phyloP scores from a whole-genome alignment of 768 basidiomycete genomes.

The Mycena floridula region DNA sequence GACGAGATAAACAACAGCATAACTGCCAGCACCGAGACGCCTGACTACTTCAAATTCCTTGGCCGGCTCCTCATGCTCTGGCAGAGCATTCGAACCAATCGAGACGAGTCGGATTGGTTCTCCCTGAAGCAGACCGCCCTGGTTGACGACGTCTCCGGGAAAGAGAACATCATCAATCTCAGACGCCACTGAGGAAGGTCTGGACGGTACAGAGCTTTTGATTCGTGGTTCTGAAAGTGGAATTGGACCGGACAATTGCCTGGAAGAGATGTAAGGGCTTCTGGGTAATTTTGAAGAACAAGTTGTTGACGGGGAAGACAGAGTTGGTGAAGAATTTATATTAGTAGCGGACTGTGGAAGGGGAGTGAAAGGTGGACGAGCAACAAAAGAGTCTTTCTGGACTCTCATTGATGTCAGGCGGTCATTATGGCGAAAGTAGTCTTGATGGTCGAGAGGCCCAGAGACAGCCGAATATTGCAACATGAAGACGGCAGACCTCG shows the following conservation, averaged over 20 bases:
- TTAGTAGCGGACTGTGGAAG: constrained; percentile 20
- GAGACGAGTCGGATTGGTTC: constrained; percentile 59
- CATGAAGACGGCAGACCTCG: constrained; percentile 33
- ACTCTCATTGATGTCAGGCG: constrained; percentile 20
- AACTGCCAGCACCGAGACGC: constrained; percentile 82
- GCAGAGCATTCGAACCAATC: constrained; percentile 27
- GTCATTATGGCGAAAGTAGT: constrained; percentile 39
- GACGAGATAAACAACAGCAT: constrained; percentile 93
- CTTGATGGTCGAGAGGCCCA: constrained; percentile 24
- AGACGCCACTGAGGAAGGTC: constrained; percentile 28
- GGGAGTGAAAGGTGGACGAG: constrained; percentile 7
- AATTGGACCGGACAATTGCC: constrained; percentile 23
- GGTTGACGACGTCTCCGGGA: constrained; percentile 69
- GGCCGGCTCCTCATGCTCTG: constrained; percentile 42
- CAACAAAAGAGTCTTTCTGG: constrained; percentile 24
- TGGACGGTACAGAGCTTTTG: constrained; percentile 16
- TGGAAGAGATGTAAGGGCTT: constrained; percentile 32
- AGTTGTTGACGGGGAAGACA: constrained; percentile 20
- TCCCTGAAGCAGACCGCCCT: constrained; percentile 60
- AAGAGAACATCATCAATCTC: constrained; percentile 56
- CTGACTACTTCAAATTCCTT: constrained; percentile 79
- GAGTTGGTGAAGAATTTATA: constrained; percentile 15
- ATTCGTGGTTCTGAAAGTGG: constrained; percentile 18
- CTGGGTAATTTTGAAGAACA: constrained; percentile 28
- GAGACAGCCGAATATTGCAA: constrained; percentile 51